Base-by-base conservation (phyloP, 352 stramenopile genomes). In the Globisporangium nodosum region DNA sequence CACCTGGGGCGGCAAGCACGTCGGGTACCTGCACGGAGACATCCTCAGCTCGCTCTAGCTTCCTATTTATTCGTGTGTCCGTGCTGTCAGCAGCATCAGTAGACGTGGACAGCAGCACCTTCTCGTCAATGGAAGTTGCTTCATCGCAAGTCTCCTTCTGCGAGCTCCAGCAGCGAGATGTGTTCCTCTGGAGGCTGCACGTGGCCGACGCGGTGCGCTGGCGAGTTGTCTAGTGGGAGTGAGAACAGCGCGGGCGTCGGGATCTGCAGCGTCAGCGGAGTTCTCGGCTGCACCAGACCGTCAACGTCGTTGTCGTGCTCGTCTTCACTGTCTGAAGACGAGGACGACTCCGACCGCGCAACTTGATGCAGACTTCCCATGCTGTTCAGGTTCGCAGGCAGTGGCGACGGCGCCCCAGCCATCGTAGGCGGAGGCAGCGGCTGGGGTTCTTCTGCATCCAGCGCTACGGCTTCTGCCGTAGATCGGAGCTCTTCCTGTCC, bases 161-260 rank as follows among this genome's bases (percentile, higher is more conserved):
- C 69, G 15, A 90, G 77, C 48, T 90, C 77, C 30, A 87, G 48
- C 11, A 90, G 66, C 24, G 77, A 87, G 27, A 90, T 60, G 8
- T 66, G 56, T 3, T 69, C 63, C 39, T 58, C 52, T 16, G 61
- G 63, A 1, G 64, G 49, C 5, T 58, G 61, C n/a, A 45, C 27
- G 16, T 43, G 51, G 24, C 46, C 52, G 40, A 54, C 30, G 13
- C 16, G 49, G 45, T 48, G 52, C 46, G 60, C 52, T 31, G 52
- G 58, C 3, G 58, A 64, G 65, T 64, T 51, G 52, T 58, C n/a
- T 49, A 58, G 21, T 18, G 40, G 31, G 16, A 1, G 31, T 13
- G 33, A 20, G 15, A n/a, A 18, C 15, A 9, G 24, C 16, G 21
- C 15, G 4, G 31, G 5, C 39, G 15, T 8, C 33, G 33, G 27